Conservation (phyloP, 257 asterid genomes). For the Osmanthus fragrans region DNA sequence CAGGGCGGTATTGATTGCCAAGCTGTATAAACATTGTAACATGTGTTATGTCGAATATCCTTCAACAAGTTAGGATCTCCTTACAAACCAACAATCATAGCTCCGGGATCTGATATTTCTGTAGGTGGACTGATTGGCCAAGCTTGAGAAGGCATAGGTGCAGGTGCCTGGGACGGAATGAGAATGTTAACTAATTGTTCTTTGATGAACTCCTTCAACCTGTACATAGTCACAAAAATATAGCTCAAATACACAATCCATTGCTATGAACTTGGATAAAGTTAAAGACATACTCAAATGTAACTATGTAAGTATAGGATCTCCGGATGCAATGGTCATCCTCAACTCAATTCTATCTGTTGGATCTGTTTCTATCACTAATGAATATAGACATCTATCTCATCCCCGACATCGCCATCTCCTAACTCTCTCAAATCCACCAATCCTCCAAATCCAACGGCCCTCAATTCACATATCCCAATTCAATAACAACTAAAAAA, state of each 20-base stretch:
- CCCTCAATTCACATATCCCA: no score
- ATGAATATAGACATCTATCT: no score
- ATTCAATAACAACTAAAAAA: no score
- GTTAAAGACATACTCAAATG: constrained; percentile 61
- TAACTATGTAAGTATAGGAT: constrained; percentile 73
- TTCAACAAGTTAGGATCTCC: constrained; percentile 19
- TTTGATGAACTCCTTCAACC: constrained; percentile 86
- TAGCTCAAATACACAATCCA: constrained; percentile 9
- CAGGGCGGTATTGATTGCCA: constrained; percentile 18
- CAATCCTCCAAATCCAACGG: no score
- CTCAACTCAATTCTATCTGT: constrained; percentile 92
- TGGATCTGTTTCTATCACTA: constrained; percentile 91
- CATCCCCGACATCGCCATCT: no score
- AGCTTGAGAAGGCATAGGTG: constrained; percentile 54
- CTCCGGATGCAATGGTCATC: constrained; percentile 89
- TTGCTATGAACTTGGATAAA: constrained; percentile 1
- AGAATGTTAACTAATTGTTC: constrained; percentile 72
- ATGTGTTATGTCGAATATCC: constrained; percentile 5
- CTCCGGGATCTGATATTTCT: constrained; percentile 68
- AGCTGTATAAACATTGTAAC: constrained; percentile 43
- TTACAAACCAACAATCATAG: constrained; percentile 81
- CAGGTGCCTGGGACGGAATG: constrained; percentile 45
- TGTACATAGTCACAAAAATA: constrained; percentile 24
- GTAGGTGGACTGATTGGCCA: constrained; percentile 51
- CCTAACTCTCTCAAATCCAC: no score